These are phyloP conservation scores for Chalara sp. DNA, from an alignment of 2,329 filamentous ascomycete genomes.

Conservation along the genomic window DNA sequence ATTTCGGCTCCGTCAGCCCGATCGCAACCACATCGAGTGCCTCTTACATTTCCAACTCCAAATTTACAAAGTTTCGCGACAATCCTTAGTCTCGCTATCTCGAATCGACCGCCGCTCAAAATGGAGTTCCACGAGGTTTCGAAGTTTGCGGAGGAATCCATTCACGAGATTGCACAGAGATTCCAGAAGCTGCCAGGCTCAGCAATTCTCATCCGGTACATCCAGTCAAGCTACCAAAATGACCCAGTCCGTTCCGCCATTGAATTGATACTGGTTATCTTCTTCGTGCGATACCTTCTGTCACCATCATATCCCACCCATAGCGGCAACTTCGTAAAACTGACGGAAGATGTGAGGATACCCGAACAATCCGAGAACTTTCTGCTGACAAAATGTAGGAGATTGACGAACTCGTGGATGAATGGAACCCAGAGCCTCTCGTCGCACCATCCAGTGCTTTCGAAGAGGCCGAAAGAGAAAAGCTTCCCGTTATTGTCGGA, in stretches of 20 bases:
- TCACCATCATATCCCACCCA: conserved; percentile 88
- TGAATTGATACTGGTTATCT: conserved; percentile 88
- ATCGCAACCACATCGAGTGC: not conserved
- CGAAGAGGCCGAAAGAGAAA: conserved; percentile 79
- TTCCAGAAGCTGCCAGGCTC: conserved; percentile 93
- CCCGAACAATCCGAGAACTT: not conserved
- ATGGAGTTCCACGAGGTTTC: conserved; percentile 63
- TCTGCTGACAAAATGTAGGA: conserved; percentile 44
- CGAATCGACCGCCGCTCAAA: conserved; percentile 5
- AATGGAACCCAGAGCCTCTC: conserved; percentile 92
- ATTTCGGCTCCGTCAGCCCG: too few species aligned
- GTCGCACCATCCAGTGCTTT: conserved; percentile 66
- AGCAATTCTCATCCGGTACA: conserved; percentile 88
- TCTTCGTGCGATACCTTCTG: conserved; percentile 89
- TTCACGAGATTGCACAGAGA: conserved; percentile 48
- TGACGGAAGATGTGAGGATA: conserved; percentile 66
- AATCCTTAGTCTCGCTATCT: not conserved
- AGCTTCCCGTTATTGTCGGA: conserved; percentile 77
- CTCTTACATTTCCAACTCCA: not conserved
- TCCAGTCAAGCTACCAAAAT: conserved; percentile 95
- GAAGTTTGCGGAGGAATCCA: conserved; percentile 42
- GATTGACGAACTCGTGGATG: conserved; percentile 92
- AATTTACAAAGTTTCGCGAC: conserved; percentile 12
- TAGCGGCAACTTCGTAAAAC: conserved; percentile 80
- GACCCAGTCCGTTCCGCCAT: conserved; percentile 91